A percentile compares a stretch with the other conserved stretches of the same genome.
Conservation (phyloP, 352 stramenopile species). For the Sclerospora graminicola region DNA sequence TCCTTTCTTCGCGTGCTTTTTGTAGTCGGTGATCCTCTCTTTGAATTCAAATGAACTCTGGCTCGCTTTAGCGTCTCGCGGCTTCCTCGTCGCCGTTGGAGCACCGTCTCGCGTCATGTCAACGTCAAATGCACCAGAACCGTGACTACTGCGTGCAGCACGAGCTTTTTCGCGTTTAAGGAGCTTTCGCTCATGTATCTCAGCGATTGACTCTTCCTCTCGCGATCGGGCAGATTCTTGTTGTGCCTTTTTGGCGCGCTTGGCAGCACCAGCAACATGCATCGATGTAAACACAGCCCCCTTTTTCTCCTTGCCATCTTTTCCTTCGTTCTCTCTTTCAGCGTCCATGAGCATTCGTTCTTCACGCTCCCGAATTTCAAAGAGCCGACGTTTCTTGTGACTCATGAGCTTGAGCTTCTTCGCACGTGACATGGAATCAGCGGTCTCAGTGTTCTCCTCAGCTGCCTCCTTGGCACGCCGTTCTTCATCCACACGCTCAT, state of each 20-base stretch:
- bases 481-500: slow-evolving; percentile 56
- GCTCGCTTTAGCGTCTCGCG: slow-evolving; percentile 25
- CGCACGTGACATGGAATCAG: slow-evolving; percentile 36
- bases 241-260: slow-evolving; percentile 73
- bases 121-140: slow-evolving; percentile 51
- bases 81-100: slow-evolving; percentile 20
- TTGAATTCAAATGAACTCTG: slow-evolving; percentile 82
- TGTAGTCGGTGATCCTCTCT: slow-evolving; percentile 86
- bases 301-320: slow-evolving; percentile 29
- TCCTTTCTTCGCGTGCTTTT: slow-evolving; percentile 85
- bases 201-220: slow-evolving; percentile 70
- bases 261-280: slow-evolving; percentile 65
- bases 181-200: slow-evolving; percentile 69
- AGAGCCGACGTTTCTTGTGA: slow-evolving; percentile 78
- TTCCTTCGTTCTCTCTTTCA: slow-evolving; percentile 24
- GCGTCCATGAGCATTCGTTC: slow-evolving; percentile 68
- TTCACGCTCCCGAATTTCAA: slow-evolving; percentile 79
- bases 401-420: slow-evolving; percentile 82
- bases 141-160: slow-evolving; percentile 43
- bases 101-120: slow-evolving; percentile 43
- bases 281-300: slow-evolving; percentile 62
- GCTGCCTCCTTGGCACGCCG: slow-evolving; percentile 35
- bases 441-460: slow-evolving; percentile 22
- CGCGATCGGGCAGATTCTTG: slow-evolving; percentile 39
- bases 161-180: slow-evolving; percentile 69